A percentile compares a stretch with the other conserved stretches of the same genome.
phyloP scores from a whole-genome alignment of 2,329 filamentous ascomycete genomes.

The Apiospora malaysiana region DNA sequence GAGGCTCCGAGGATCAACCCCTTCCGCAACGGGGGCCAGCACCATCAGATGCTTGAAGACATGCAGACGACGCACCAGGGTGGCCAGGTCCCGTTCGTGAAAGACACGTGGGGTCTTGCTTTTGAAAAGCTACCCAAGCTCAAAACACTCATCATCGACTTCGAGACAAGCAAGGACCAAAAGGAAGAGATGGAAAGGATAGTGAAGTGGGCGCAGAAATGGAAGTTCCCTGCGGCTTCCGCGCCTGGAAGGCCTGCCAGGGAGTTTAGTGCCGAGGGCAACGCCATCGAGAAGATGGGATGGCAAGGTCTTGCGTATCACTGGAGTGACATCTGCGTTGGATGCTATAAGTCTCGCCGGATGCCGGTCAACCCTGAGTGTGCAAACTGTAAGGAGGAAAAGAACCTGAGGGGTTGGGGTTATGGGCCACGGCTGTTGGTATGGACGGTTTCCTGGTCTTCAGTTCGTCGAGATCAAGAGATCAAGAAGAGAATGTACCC shows the following conservation, averaged over 20 bases:
- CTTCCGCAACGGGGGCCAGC: constrained; percentile 26
- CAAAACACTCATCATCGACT: constrained; percentile 32
- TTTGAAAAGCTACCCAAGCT: constrained; percentile 31
- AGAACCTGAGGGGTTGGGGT: constrained; percentile 23
- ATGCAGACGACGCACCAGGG: constrained; percentile 25
- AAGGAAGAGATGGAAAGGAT: constrained; percentile 29
- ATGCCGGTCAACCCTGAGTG: background rate
- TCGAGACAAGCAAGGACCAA: constrained; percentile 32
- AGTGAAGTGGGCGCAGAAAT: constrained; percentile 32
- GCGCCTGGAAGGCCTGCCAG: constrained; percentile 10
- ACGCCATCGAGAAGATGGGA: constrained; percentile 29
- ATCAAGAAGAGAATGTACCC: no score
- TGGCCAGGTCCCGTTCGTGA: constrained; percentile 25
- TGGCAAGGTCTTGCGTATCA: constrained; percentile 28
- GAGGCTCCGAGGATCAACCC: constrained; percentile 34
- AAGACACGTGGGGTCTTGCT: constrained; percentile 29
- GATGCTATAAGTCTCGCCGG: background rate
- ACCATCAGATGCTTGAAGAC: constrained; percentile 27
- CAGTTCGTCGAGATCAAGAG: background rate
- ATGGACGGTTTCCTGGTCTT: constrained; percentile 29
- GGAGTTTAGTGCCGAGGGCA: constrained; percentile 28
- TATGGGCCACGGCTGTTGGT: constrained; percentile 29
- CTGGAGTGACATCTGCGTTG: constrained; percentile 22
- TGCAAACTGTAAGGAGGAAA: constrained; percentile 20
- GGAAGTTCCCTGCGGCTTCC: constrained; percentile 31